phyloP scores from a whole-genome alignment of 208 protist species.

The Leishmania aethiopica region DNA sequence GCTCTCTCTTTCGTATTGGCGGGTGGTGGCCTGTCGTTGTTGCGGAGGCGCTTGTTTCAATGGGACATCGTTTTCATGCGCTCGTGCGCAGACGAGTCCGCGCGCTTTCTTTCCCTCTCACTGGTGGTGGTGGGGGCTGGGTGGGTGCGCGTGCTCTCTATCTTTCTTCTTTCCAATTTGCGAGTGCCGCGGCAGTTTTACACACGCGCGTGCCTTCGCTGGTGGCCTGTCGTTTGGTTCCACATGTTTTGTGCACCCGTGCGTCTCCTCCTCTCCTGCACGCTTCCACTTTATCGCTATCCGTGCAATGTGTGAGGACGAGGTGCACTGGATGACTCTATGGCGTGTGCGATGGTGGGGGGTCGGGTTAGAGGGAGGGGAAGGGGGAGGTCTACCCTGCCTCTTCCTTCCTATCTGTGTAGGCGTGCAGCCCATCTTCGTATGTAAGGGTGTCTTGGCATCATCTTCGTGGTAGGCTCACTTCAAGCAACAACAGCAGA shows the following conservation, averaged over 20 bases:
- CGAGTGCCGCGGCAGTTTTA: not conserved
- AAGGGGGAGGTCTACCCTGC: not conserved
- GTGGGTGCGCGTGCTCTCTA: not conserved
- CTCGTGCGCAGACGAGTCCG: not conserved
- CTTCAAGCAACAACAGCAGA: not conserved
- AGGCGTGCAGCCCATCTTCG: not conserved
- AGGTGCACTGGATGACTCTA: not conserved
- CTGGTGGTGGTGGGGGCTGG: not conserved
- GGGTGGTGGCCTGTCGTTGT: not conserved
- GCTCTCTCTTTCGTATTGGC: not conserved
- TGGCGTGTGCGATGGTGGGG: not conserved
- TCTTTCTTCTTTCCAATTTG: not conserved
- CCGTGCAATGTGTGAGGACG: not conserved
- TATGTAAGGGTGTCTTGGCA: not conserved
- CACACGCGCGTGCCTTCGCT: no score
- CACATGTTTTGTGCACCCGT: not conserved
- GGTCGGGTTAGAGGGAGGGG: not conserved
- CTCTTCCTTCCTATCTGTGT: not conserved
- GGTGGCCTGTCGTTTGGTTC: no score
- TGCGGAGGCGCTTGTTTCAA: not conserved
- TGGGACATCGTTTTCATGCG: not conserved
- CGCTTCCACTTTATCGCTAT: not conserved
- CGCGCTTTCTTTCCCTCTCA: not conserved
- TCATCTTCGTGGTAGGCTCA: conserved; percentile 4
- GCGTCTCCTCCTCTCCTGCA: not conserved